phyloP scores from a whole-genome alignment of 805 yeast species.

The Ogataea glucozyma region DNA sequence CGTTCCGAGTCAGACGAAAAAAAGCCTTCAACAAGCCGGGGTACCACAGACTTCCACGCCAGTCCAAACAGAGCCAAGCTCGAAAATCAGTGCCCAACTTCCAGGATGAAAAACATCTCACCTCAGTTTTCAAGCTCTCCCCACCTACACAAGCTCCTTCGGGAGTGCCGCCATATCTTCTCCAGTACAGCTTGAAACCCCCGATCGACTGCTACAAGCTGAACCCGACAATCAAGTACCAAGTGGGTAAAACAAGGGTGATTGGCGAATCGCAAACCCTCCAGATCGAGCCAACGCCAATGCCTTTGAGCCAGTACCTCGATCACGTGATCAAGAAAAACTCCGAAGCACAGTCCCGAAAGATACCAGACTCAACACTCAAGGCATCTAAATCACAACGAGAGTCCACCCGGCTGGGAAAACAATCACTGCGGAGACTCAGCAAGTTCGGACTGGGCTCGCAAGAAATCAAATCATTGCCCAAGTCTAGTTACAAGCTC shows the following conservation, averaged over 20 bases:
- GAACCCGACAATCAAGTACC: constrained; percentile 26
- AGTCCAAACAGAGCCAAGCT: background rate
- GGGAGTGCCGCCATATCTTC: constrained; percentile 19
- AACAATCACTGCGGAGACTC: constrained; percentile 12
- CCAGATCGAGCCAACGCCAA: constrained; percentile 17
- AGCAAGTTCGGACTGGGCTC: constrained; percentile 14
- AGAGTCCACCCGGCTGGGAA: background rate
- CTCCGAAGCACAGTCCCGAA: background rate
- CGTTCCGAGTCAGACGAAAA: constrained; percentile 10
- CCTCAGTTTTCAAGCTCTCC: constrained; percentile 19
- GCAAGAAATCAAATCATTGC: constrained; percentile 13
- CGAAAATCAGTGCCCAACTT: constrained; percentile 6
- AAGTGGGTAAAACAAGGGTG: constrained; percentile 19
- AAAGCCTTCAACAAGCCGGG: constrained; percentile 17
- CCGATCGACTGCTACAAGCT: constrained; percentile 16
- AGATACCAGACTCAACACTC: background rate
- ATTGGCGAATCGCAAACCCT: constrained; percentile 14
- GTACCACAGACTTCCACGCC: constrained; percentile 12
- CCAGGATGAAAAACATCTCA: constrained; percentile 13
- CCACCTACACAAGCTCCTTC: constrained; percentile 18
- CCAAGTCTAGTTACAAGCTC: constrained; percentile 6
- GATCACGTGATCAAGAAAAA: background rate
- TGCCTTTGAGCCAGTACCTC: constrained; percentile 18
- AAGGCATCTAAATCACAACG: too few species aligned
- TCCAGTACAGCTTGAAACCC: constrained; percentile 22